A percentile compares a stretch with the other conserved stretches of the same genome.
Conservation (phyloP, 1,284 basidiomycete genomes). For the Cryptococcus sp. region DNA sequence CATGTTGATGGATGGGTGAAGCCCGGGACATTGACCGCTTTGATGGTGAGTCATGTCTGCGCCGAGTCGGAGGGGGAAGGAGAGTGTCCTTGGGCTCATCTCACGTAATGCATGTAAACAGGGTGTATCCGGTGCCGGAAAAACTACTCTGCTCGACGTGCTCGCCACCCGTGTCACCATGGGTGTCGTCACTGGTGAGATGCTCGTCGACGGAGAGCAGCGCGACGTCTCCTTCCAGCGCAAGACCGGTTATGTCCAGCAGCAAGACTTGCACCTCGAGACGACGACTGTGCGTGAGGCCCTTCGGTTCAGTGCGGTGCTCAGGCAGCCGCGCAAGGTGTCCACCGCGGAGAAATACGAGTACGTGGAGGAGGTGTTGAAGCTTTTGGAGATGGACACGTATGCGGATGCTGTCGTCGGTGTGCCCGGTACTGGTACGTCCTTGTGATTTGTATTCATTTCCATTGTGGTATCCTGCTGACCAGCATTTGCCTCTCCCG, state of each 20-base stretch:
- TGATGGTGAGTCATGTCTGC: conserved; percentile 33
- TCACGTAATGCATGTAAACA: background rate
- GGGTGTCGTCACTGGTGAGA: conserved; percentile 74
- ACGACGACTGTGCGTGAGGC: conserved; percentile 77
- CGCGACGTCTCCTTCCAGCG: conserved; percentile 66
- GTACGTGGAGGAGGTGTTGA: conserved; percentile 74
- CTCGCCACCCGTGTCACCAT: conserved; percentile 73
- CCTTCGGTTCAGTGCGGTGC: conserved; percentile 71
- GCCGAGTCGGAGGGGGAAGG: no score
- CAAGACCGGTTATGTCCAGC: conserved; percentile 67
- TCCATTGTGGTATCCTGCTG: background rate
- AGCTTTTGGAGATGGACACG: conserved; percentile 69
- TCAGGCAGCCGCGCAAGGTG: conserved; percentile 70
- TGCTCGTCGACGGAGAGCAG: conserved; percentile 70
- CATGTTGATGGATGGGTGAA: conserved; percentile 78
- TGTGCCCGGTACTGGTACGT: conserved; percentile 56
- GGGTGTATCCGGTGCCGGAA: conserved; percentile 65
- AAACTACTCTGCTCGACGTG: conserved; percentile 79
- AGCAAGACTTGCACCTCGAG: conserved; percentile 72
- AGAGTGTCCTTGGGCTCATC: no score
- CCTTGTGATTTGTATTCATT: background rate
- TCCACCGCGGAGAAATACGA: conserved; percentile 69
- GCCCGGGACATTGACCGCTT: conserved; percentile 71
- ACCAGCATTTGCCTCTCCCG: no score
- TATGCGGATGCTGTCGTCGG: conserved; percentile 74